Base-by-base conservation (phyloP, 1,139 yeast genomes). In the Hyphopichia wangnamkhiaoensis region DNA sequence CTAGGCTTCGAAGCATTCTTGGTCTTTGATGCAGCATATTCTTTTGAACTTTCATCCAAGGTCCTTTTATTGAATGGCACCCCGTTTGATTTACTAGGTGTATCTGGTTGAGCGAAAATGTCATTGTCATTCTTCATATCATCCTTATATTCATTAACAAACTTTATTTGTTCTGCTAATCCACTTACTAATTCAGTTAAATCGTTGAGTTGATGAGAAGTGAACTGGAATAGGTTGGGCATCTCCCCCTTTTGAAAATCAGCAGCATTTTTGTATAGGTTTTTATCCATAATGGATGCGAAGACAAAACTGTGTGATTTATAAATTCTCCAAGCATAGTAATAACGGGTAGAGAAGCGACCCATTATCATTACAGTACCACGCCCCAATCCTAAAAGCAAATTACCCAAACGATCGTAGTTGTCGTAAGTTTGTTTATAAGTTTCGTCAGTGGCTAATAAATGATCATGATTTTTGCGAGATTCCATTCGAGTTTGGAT, bases 271-370 rank as follows among this genome's bases (percentile, higher is more conserved):
- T n/a, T n/a, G n/a, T n/a, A n/a, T n/a, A n/a, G n/a, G n/a, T n/a
- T n/a, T n/a, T n/a, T n/a, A n/a, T n/a, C n/a, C n/a, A n/a, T n/a
- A n/a, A n/a, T n/a, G n/a, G n/a, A n/a, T n/a, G n/a, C n/a, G n/a
- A n/a, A n/a, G n/a, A n/a, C n/a, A n/a, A n/a, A n/a, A n/a, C n/a
- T n/a, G n/a, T n/a, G n/a, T n/a, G n/a, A n/a, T n/a, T 23, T 63
- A 15, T 59, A 48, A 5, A 62, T 50, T 48, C 67, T 50, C 71
- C 79, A 76, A 5, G 85, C 80, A 48, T 76, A 77, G 37, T 74
- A 75, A 49, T 79, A 80, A 38, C 74, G 65, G 2, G 56, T 56
- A 6, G 61, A 48, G 18, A 58, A 48, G n/a, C n/a, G n/a, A n/a
- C n/a, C n/a, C n/a, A n/a, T n/a, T n/a, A n/a, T n/a, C n/a, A n/a